Conservation (phyloP, 176 grass and related monocot genomes). For the Rhynchospora tenuis region DNA sequence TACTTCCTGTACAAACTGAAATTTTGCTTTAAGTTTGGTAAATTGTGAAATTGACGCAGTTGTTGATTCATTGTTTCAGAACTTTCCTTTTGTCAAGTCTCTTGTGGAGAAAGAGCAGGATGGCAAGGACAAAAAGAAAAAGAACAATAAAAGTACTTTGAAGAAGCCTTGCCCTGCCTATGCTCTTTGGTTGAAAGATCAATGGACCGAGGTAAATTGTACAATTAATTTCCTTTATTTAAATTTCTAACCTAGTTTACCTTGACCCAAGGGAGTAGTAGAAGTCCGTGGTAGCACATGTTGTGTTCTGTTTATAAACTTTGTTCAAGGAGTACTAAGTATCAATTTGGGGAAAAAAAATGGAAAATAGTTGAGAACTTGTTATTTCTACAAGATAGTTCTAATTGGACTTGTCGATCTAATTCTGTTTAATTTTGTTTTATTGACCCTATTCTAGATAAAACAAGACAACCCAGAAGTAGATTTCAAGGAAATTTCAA, state of each 20-base stretch:
- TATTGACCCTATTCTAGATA: slow-evolving; percentile 22
- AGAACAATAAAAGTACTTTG: slow-evolving; percentile 31
- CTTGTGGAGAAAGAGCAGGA: slow-evolving; percentile 53
- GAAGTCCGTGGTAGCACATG: background rate
- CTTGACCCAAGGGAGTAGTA: background rate
- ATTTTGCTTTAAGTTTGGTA: background rate
- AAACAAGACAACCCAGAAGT: slow-evolving; percentile 60
- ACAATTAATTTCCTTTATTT: background rate
- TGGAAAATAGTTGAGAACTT: background rate
- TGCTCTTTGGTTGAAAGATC: slow-evolving; percentile 71
- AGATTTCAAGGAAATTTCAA: slow-evolving; percentile 71
- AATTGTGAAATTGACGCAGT: background rate
- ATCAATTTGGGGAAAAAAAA: background rate
- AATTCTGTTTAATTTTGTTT: background rate
- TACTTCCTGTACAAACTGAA: background rate
- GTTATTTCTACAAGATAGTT: background rate
- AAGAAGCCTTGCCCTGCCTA: slow-evolving; percentile 73
- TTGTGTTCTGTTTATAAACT: background rate
- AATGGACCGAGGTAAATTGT: slow-evolving; percentile 60
- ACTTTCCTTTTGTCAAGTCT: slow-evolving; percentile 50
- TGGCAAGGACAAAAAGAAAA: slow-evolving; percentile 60
- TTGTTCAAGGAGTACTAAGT: background rate
- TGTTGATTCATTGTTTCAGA: slow-evolving; percentile 34
- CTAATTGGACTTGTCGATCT: background rate
- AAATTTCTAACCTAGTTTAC: background rate